phyloP scores from a whole-genome alignment of 352 stramenopile species.

The Phytophthora multivora region DNA sequence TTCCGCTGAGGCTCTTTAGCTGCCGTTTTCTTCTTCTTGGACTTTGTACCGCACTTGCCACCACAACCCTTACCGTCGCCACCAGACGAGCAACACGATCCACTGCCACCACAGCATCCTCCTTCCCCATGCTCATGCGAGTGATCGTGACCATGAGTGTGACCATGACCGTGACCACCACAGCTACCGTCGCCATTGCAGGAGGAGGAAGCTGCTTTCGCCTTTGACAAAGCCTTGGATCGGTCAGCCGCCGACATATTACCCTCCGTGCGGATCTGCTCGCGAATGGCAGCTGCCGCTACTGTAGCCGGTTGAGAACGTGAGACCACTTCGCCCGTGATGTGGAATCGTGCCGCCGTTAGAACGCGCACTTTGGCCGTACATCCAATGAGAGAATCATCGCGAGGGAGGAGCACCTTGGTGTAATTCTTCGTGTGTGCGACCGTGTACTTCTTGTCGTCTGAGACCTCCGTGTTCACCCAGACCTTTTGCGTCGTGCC shows the following conservation, averaged over 20 bases:
- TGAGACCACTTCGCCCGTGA: slow-evolving; percentile 66
- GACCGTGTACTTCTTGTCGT: slow-evolving; percentile 81
- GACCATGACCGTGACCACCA: slow-evolving; percentile 17
- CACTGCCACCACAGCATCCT: slow-evolving; percentile 39
- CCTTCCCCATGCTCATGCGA: slow-evolving; percentile 26
- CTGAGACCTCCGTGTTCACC: slow-evolving; percentile 85
- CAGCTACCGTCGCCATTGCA: slow-evolving; percentile 38
- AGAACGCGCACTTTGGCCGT: slow-evolving; percentile 65
- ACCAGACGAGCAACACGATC: slow-evolving; percentile 42
- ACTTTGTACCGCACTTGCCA: slow-evolving; percentile 43
- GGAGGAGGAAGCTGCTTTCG: slow-evolving; percentile 25
- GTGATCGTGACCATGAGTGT: slow-evolving; percentile 25
- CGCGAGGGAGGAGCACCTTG: slow-evolving; percentile 87
- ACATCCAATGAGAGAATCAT: slow-evolving; percentile 81
- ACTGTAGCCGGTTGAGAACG: slow-evolving; percentile 57
- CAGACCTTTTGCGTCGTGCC: slow-evolving; percentile 69
- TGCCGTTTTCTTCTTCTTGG: slow-evolving; percentile 35
- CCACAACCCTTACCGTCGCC: slow-evolving; percentile 29
- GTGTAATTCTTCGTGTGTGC: slow-evolving; percentile 93
- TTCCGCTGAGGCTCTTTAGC: slow-evolving; percentile 22
- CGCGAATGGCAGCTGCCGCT: slow-evolving; percentile 52
- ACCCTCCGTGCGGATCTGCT: slow-evolving; percentile 52
- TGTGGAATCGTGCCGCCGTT: slow-evolving; percentile 70
- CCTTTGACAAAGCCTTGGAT: slow-evolving; percentile 36
- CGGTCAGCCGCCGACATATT: slow-evolving; percentile 36